A percentile compares a stretch with the other conserved stretches of the same genome.
These are phyloP conservation scores for Metschnikowia borealis DNA, from an alignment of 805 yeast species.

Conservation along the genomic window DNA sequence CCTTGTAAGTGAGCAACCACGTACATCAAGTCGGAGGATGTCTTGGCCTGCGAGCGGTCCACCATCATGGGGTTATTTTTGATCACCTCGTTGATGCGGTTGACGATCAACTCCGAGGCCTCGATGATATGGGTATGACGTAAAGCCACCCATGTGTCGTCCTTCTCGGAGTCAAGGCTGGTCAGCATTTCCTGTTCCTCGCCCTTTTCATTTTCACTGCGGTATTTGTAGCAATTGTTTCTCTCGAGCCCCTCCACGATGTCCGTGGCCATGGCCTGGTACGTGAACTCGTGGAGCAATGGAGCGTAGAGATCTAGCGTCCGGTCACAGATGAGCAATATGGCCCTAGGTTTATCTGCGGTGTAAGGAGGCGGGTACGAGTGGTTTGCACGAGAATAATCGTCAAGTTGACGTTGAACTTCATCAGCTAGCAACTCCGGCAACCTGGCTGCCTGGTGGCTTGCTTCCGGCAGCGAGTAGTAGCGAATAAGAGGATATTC, in stretches of 20 bases:
- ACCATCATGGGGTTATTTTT: conserved; percentile 73
- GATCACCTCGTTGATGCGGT: conserved; percentile 59
- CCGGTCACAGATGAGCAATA: conserved; percentile 76
- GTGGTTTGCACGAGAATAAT: conserved; percentile 64
- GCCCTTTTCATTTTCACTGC: conserved; percentile 51
- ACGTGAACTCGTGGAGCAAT: conserved; percentile 80
- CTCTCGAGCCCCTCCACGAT: conserved; percentile 43
- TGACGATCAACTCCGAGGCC: conserved; percentile 58
- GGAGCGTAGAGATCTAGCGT: conserved; percentile 82
- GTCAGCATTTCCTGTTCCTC: conserved; percentile 30
- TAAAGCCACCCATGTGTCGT: conserved; percentile 66
- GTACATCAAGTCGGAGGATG: conserved; percentile 67
- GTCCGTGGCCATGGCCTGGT: conserved; percentile 91
- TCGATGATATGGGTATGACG: conserved; percentile 75
- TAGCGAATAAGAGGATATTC: conserved; percentile 86
- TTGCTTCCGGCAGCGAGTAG: conserved; percentile 49
- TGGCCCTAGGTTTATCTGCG: conserved; percentile 59
- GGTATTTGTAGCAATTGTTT: conserved; percentile 46
- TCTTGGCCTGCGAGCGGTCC: conserved; percentile 59
- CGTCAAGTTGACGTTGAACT: conserved; percentile 69
- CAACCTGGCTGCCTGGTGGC: conserved; percentile 52
- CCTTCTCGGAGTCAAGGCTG: conserved; percentile 54
- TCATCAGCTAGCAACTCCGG: conserved; percentile 68
- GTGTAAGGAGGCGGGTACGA: conserved; percentile 57
- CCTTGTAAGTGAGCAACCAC: conserved; percentile 69